Base-by-base conservation (phyloP, 2,329 filamentous ascomycete genomes). In the Pseudocercospora fijiensis region DNA sequence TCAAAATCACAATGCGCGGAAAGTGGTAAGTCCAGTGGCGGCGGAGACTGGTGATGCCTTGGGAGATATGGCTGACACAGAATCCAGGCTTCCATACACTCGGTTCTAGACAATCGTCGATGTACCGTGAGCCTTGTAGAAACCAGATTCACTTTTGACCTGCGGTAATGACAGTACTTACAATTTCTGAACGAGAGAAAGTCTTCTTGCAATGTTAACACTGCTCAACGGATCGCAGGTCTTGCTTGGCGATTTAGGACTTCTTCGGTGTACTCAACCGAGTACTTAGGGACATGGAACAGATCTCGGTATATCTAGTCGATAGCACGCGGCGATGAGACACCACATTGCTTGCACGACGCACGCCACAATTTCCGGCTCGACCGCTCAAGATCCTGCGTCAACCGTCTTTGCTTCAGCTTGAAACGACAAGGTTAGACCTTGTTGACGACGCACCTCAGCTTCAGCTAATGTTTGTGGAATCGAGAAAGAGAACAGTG, bases 1-100 rank as follows among this genome's bases (percentile, higher is more conserved):
- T 90, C 3, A 87, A 92, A 70, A 96, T 96, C 70, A 93, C 90
- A 2, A 74, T 93, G 72, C 86, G 88, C 71, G 91, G 91, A 27
- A 95, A 95, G 81, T 95, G 91, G 91, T 92, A 76, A 77, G 86
- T 70, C 24, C 55, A 11, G 28, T 18, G 5, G 51, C 10, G 53
- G 28, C 13, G 3, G n/a, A 41, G 45, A 24, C 20, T 33, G 7
- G 4, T 22, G 53, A 41, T 8, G 24, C 41, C 30, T 28, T 53
- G 27, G 26, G 47, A 53, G 24, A 9, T 33, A 43, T 26, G 24
- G 37, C 64, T 71, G 45, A 70, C 58, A 13, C 41, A 57, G 27
- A 53, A 8, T 24, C 7, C 51, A 83, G 81, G 81, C 70, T 83
- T 22, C 80, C 81, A 26, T 83, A 79, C 71, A 79, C 80, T 20